phyloP scores from a whole-genome alignment of 2,329 filamentous ascomycete genomes.

The Pestalotiopsis sp. region DNA sequence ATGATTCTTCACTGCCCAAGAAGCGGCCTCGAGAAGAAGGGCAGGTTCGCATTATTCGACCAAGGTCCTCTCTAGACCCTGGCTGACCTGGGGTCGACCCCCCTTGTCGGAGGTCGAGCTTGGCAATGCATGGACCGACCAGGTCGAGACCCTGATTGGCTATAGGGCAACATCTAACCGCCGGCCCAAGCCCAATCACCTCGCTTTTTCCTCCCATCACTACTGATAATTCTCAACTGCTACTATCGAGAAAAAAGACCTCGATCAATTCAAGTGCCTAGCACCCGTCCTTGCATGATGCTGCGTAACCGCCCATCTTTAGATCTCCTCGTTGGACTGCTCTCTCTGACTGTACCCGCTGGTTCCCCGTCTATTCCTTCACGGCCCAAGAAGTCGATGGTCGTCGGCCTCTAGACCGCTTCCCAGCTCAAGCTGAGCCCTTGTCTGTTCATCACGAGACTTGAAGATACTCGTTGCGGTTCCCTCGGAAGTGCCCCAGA shows the following conservation, averaged over 20 bases:
- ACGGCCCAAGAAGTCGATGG: constrained; percentile 19
- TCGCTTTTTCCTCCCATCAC: constrained; percentile 17
- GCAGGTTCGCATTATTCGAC: not conserved
- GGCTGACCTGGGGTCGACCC: constrained; percentile 4
- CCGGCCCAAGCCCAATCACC: constrained; percentile 31
- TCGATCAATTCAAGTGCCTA: constrained; percentile 24
- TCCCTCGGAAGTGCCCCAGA: constrained; percentile 14
- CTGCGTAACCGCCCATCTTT: constrained; percentile 25
- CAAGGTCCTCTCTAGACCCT: not conserved
- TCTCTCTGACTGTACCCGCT: constrained; percentile 12
- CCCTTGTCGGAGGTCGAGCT: constrained; percentile 8
- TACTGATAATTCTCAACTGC: constrained; percentile 21
- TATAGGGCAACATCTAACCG: constrained; percentile 29
- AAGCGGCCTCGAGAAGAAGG: not conserved
- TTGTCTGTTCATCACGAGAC: constrained; percentile 32
- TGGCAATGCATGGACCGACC: constrained; percentile 6
- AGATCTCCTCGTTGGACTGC: constrained; percentile 17
- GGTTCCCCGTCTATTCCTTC: constrained; percentile 19
- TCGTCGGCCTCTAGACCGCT: constrained; percentile 19
- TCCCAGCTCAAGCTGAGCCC: constrained; percentile 19
- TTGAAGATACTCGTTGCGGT: constrained; percentile 23
- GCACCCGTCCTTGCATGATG: constrained; percentile 23
- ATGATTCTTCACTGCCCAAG: too few species aligned
- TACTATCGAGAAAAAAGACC: constrained; percentile 19
- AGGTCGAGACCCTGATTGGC: constrained; percentile 26